Base-by-base conservation (phyloP, 192 early-diverging fungal genomes). In the Coemansia sp. region DNA sequence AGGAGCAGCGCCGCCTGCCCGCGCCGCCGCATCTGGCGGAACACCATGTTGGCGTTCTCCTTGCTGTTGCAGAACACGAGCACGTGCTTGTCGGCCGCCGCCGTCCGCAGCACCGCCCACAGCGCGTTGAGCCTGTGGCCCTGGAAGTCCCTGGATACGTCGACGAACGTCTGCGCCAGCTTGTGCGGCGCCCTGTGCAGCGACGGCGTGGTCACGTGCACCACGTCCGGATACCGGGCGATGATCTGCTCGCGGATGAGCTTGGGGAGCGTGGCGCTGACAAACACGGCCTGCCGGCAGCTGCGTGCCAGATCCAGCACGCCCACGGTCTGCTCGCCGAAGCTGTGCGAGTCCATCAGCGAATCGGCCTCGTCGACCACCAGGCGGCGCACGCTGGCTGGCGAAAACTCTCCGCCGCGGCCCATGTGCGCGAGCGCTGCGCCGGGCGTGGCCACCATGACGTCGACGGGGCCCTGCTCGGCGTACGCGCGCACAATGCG, bases 361-460 rank as follows among this genome's bases (percentile, higher is more conserved):
- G 94, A 92, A 75, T 98, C 96, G 0, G 94, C 94, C 84, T 98
- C 96, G 76, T 98, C 96, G 8, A 98, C 87, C 2, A 97, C 89
- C 5, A 98, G 60, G 59, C 91, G 86, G 1, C 75, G 75, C 12
- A 91, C 74, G 12, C 88, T 85, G 6, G 80, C 71, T 0, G 95
- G 78, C n/a, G 85, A 83, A 12, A 98, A n/a, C 6, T 78, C 63
- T 15, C 77, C 71, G 24, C 89, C 71, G 11, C 83, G 68, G 6
- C 85, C 15, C 64, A 90, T 86, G 14, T 87, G 78, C 16, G 83
- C 62, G 26, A 95, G 71, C n/a, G 85, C 85, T 2, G 92, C 84
- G 14, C 68, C 75, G 3, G 96, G 96, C 1, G 95, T 98, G 5
- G 89, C 83, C 2, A 96, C 87, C 33, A 98, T 70, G 8, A 98